Evolutionary conservation across 345 rosid genomes (phyloP), one percentile per base, ranked within the genome.

Genomic region (Hypericum androsaemum): DNA sequence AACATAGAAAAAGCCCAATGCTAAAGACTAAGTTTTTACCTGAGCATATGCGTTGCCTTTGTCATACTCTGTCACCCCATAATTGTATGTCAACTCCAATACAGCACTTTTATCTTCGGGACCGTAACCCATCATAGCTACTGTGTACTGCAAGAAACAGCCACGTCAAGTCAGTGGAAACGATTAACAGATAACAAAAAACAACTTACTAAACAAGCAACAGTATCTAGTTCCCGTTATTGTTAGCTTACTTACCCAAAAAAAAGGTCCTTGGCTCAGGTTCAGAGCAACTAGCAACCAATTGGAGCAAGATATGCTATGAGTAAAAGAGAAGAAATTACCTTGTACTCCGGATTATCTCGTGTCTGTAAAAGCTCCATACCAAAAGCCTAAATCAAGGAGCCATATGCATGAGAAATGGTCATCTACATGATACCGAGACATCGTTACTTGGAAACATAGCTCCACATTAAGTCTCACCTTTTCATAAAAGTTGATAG

Each of bases 301-400:
- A 22, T 4, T 12, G n/a, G 12, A 44, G 15, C 7, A 44, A 12
- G 7, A 12, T 8, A 16, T 6, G 11, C 16, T 47, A 12, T 44
- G 37, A 28, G 41, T 10, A 7, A 52, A 12, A 22, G 56, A 37
- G 17, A 49, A 39, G 49, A 59, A 45, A 39, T 59, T 71, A 87
- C 98, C 97, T 88, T 88, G 79, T 92, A 79, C 52, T 88, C 87
- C 41, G 98, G 94, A 68, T 81, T 83, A 75, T 92, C 98, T 67
- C 82, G 70, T 63, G 65, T 85, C 36, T 88, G 86, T 42, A 92
- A 86, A 73, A 92, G 98, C 67, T 85, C 90, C 98, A 92, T 92
- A 59, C 97, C 98, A 71, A 81, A 88, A 60, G 97, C 97, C 98
- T 92, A 54, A 39, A 58, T 50, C 39, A 51, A 22, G 32, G 32